Evolutionary conservation across 2,329 filamentous ascomycete species (phyloP), one percentile per base, ranked within the genome.

Genomic region (Ilyonectria destructans): DNA sequence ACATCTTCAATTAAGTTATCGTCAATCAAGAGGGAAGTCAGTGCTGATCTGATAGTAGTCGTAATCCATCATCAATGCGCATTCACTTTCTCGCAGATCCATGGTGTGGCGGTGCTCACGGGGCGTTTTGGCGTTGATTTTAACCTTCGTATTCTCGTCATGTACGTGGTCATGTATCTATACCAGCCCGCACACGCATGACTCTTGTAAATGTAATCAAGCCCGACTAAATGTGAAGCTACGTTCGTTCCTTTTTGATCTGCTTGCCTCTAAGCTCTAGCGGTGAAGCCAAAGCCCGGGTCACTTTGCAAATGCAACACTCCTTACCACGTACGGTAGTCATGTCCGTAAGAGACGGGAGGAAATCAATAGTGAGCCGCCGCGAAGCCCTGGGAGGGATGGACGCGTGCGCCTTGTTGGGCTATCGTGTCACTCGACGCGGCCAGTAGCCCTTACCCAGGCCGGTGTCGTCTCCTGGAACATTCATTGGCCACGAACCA

Each of bases 401-500:
- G 37, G 15, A 17, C n/a, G 40, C n/a, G 12, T 40, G 40, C 40
- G 40, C 15, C 7, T 43, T 43, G 31, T 19, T 23, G 43, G 35
- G 54, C 45, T 23, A 10, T 12, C 51, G 15, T 37, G 49, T 56
- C 54, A 59, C 55, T 56, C 46, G 43, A 37, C 26, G 40, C 55
- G 54, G 51, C 48, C 57, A 64, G 45, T 35, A 64, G 67, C 67
- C 67, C 67, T 69, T 68, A 67, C 67, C 64, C 59, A 69, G 52
- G 65, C 56, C 33, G 31, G 56, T 49, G 40, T 56, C 54, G 59
- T 65, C 62, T 59, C 66, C 60, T 52, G 49, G 35, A 43, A 67
- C 67, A 68, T 65, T 69, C 59, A 72, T 68, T 66, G 52, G 26
- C 51, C 62, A 45, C 40, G 57, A 43, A 10, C 48, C 8, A 8